Evolutionary conservation across 2,329 filamentous ascomycete species (phyloP).

Genomic region (Alternaria sp.): DNA sequence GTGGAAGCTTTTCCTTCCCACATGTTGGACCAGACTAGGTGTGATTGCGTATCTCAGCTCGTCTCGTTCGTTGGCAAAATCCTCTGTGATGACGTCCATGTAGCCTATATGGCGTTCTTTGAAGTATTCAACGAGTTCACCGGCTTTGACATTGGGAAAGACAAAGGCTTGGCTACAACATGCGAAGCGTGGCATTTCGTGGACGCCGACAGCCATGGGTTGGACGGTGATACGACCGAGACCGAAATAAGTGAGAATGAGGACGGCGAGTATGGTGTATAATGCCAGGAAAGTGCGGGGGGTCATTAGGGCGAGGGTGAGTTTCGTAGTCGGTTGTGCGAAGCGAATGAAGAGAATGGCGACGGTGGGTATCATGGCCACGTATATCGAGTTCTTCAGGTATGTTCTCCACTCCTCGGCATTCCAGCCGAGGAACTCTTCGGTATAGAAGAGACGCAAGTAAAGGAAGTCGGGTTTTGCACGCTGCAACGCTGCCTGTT

Average conservation of each 20-base stretch:
- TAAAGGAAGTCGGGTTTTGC: conserved; percentile 51
- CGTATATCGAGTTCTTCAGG: conserved; percentile 45
- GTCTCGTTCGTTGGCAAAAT: conserved; percentile 52
- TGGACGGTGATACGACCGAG: conserved; percentile 53
- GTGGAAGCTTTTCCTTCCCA: conserved; percentile 55
- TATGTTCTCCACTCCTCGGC: conserved; percentile 54
- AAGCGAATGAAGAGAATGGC: conserved; percentile 40
- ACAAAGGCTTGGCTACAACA: conserved; percentile 58
- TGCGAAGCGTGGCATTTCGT: conserved; percentile 54
- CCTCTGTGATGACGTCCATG: conserved; percentile 54
- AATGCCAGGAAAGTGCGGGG: conserved; percentile 33
- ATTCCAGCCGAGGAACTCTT: conserved; percentile 58
- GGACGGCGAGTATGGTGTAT: conserved; percentile 22
- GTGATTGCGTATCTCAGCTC: conserved; percentile 55
- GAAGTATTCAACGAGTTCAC: conserved; percentile 44
- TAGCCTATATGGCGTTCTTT: conserved; percentile 47
- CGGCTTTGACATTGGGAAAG: conserved; percentile 50
- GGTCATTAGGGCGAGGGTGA: conserved; percentile 32
- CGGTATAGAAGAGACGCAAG: conserved; percentile 59
- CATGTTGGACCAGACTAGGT: conserved; percentile 57
- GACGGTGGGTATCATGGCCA: conserved; percentile 29
- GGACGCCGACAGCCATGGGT: conserved; percentile 49
- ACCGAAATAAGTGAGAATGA: conserved; percentile 52
- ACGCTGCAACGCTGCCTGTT: conserved; percentile 34
- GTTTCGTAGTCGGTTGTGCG: conserved; percentile 30